Base-by-base conservation (phyloP, 208 protist species). In the Leishmania lainsoni region DNA sequence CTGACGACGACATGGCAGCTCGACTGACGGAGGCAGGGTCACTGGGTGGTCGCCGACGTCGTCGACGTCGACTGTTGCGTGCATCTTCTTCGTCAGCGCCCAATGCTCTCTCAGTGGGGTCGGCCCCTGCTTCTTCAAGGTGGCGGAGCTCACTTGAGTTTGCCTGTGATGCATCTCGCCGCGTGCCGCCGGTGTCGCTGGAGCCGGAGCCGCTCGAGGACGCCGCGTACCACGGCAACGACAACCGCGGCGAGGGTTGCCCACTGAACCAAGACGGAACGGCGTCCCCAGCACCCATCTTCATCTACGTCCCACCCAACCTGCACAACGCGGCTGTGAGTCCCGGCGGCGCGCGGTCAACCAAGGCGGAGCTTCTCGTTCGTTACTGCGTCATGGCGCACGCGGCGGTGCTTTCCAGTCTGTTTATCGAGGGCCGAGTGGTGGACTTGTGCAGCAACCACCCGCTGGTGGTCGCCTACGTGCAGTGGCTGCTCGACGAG, bases 391-490 rank as follows among this genome's bases (percentile, higher is more conserved):
- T 94, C 5, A 88, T 91, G 85, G 90, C 91, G 12, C 93, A 96
- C 78, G 86, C 89, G 14, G 88, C 93, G 6, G 65, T 95, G 20
- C 76, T 96, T 5, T 92, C 91, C 20, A 89, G 87, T 20, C 78
- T 96, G 29, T 96, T 91, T 83, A 82, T 95, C 22, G 91, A 96
- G 77, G 93, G 93, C 39, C 86, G 93, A 0, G 88, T 88, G 0
- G 91, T 90, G 32, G 78, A 78, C 48, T 90, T 96, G 52, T 86
- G 83, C 32, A 92, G 86, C 39, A 86, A 94, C 76, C 16, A 91
- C 77, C 32, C 74, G 0, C 2, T 87, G 1, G 81, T 96, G 9
- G 45, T 79, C 20, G 86, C 87, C 29, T 96, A 96, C 75, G 87
- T 93, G 26, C 70, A 45, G 29, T 95, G 87, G 81, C 72, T 94